These are phyloP conservation scores for Dictyostelium brefeldianum DNA, from an alignment of 78 protist species.

Conservation along the genomic window DNA sequence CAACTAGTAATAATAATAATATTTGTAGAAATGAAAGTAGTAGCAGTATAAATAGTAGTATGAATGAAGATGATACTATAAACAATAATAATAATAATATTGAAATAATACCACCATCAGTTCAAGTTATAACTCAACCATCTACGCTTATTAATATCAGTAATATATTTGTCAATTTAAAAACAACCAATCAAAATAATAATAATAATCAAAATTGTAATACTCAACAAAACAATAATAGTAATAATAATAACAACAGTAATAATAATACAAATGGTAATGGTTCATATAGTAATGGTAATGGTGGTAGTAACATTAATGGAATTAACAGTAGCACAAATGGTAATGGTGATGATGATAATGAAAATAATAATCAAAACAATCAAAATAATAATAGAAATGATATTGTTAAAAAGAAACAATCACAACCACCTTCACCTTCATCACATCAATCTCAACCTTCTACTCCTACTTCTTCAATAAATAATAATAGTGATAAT, in stretches of 20 bases:
- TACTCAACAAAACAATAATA: background rate
- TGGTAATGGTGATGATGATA: slow-evolving; percentile 21
- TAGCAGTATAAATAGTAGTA: background rate
- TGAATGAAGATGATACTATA: background rate
- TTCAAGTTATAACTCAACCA: background rate
- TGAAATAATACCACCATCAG: background rate
- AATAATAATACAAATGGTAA: background rate
- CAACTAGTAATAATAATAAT: background rate
- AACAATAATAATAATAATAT: background rate
- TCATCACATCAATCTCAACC: background rate
- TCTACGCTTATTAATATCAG: background rate
- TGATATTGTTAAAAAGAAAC: background rate
- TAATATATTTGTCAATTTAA: slow-evolving; percentile 5
- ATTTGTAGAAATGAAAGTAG: background rate
- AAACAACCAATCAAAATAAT: background rate
- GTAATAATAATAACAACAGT: background rate
- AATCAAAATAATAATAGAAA: background rate
- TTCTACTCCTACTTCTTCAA: background rate
- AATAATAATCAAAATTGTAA: background rate
- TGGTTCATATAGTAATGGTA: background rate
- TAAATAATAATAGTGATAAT: too few species aligned
- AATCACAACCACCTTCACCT: background rate
- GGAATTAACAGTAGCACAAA: background rate
- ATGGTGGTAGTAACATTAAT: background rate
- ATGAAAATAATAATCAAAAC: slow-evolving; percentile 14